These are phyloP conservation scores for Mortierella alpina DNA, from an alignment of 192 early-diverging fungal genomes.

Conservation along the genomic window DNA sequence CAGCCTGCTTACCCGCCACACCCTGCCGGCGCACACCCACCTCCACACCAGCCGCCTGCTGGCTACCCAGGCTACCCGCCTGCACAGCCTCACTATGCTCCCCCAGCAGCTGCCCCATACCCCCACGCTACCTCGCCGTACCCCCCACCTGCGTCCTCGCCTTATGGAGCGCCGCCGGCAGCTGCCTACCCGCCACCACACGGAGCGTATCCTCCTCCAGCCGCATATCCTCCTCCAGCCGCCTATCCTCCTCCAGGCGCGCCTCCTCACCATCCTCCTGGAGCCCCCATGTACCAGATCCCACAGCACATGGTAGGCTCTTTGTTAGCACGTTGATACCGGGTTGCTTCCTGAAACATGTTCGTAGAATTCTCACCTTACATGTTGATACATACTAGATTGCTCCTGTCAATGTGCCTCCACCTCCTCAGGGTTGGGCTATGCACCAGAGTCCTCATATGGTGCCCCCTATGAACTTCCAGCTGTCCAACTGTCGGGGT, in stretches of 20 bases:
- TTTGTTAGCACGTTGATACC: constrained; percentile 32
- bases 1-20: constrained; percentile 9
- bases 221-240: not conserved
- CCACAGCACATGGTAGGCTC: constrained; percentile 40
- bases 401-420: constrained; percentile 24
- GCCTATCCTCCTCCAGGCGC: not conserved
- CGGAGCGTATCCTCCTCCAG: constrained; percentile 14
- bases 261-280: constrained; percentile 8
- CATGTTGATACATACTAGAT: constrained; percentile 6
- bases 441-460: constrained; percentile 37
- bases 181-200: constrained; percentile 11
- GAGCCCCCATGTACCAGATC: not conserved
- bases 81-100: not conserved
- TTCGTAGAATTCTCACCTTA: not conserved
- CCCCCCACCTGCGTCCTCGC: constrained; percentile 10
- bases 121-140: constrained; percentile 16
- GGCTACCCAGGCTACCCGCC: constrained; percentile 30
- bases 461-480: constrained; percentile 52
- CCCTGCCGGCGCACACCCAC: not conserved
- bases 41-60: constrained; percentile 12
- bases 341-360: not conserved
- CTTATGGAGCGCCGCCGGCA: constrained; percentile 13
- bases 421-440: constrained; percentile 28
- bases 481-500: constrained; percentile 69
- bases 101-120: not conserved